A percentile compares a stretch with the other conserved stretches of the same genome.
phyloP scores from a whole-genome alignment of 768 basidiomycete species.

The Russula abietina region DNA sequence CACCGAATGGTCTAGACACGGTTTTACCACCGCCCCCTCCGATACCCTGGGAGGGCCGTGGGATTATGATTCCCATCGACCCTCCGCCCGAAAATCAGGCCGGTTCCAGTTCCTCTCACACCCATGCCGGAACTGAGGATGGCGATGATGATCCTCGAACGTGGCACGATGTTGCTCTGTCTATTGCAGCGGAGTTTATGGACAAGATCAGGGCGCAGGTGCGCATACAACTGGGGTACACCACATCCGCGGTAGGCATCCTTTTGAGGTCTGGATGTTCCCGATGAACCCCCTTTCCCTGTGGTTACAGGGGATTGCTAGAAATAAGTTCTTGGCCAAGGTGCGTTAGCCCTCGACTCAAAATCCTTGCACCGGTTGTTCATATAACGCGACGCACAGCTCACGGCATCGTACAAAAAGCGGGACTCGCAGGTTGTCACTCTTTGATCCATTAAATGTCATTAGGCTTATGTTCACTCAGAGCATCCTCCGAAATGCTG shows the following conservation, averaged over 20 bases:
- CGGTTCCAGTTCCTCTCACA: background rate
- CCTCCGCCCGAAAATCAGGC: constrained; percentile 27
- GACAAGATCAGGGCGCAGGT: constrained; percentile 64
- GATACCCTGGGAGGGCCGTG: constrained; percentile 53
- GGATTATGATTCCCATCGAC: constrained; percentile 57
- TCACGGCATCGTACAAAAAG: constrained; percentile 89
- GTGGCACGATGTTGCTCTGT: constrained; percentile 92
- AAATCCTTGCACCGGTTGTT: constrained; percentile 5
- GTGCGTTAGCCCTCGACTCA: constrained; percentile 34
- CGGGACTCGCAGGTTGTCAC: constrained; percentile 68
- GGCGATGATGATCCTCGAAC: constrained; percentile 39
- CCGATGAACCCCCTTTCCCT: background rate
- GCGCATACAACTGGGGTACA: constrained; percentile 71
- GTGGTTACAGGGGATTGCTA: constrained; percentile 64
- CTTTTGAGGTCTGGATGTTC: background rate
- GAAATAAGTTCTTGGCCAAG: constrained; percentile 95
- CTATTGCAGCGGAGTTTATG: constrained; percentile 86
- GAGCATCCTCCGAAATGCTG: constrained; percentile 78
- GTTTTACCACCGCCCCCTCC: constrained; percentile 68
- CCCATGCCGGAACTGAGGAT: background rate
- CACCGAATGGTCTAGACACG: constrained; percentile 66
- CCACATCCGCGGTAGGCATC: constrained; percentile 77
- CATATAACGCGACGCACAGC: constrained; percentile 36
- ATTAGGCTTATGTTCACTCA: constrained; percentile 31
- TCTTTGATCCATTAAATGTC: background rate